Evolutionary conservation across 129 eudicot species (phyloP).

Genomic region (Ambrosia artemisiifolia): DNA sequence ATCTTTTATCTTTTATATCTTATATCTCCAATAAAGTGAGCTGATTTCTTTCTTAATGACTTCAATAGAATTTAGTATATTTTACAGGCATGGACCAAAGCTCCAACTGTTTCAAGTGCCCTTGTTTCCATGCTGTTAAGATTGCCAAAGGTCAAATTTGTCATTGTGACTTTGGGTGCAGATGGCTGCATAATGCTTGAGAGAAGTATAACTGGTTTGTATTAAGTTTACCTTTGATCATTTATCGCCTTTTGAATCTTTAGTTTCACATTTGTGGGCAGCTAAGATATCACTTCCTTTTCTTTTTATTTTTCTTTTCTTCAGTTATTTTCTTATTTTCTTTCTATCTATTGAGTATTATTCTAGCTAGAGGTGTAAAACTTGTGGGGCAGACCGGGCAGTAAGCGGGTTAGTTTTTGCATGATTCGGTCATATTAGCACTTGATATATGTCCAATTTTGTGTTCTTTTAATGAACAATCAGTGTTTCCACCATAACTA

Average conservation of each 20-base stretch:
- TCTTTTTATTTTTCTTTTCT: neutral
- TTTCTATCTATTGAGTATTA: neutral
- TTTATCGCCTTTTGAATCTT: too few species aligned
- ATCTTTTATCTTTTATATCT: neutral
- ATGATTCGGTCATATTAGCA: neutral
- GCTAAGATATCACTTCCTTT: neutral
- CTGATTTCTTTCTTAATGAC: conserved; percentile 2
- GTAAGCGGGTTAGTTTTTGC: neutral
- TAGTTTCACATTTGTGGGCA: neutral
- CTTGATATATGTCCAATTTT: neutral
- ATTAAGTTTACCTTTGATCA: neutral
- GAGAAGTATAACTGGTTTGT: conserved; percentile 56
- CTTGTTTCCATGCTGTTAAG: conserved; percentile 75
- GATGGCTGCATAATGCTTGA: conserved; percentile 94
- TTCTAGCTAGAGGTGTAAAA: neutral
- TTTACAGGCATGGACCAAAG: conserved; percentile 71
- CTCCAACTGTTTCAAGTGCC: conserved; percentile 70
- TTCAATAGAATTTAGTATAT: neutral
- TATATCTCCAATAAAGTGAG: neutral
- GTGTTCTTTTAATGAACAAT: neutral
- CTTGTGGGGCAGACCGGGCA: neutral
- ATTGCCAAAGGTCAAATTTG: conserved; percentile 70
- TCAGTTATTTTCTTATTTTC: neutral
- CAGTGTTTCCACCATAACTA: neutral
- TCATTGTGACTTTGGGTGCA: conserved; percentile 82